Evolutionary conservation across 2,329 filamentous ascomycete species (phyloP), one percentile per base, ranked within the genome.

Genomic region (Ceratocystis cubensis): DNA sequence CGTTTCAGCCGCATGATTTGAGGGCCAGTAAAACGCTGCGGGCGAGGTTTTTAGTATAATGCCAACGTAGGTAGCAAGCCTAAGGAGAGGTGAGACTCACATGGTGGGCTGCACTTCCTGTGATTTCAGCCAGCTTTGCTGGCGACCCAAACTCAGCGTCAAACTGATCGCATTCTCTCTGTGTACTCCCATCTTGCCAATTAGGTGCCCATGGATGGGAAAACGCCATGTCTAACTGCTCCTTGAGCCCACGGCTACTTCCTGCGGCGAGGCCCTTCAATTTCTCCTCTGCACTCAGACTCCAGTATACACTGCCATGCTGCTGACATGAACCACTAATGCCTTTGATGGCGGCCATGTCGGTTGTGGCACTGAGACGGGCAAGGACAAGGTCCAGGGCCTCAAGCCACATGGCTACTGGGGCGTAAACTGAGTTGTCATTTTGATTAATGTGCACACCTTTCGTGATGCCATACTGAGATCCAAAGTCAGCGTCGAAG

Each of bases 231-330:
- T 78, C 76, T 30, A 97, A 78, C 77, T 96, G 91, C 68, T 88
- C 85, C 63, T 88, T 81, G 61, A 97, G 78, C 0, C 81, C 77
- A 73, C 82, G 83, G 22, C 76, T 76, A 2, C 81, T 73, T 44
- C n/a, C 37, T 4, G 6, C 7, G 70, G 89, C 80, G 56, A 97
- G 77, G 13, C 72, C 77, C 3, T 74, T 77, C 56, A 97, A 81
- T 56, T 88, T 73, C 6, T 75, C 72, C 73, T 89, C 88, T 5
- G 89, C 92, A 66, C 85, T 78, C 57, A 78, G 75, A 67, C 83
- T 88, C 93, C 93, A 97, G 78, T 94, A 97, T 33, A 97, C 91
- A 74, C 93, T 97, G 44, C 94, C 94, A 76, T 97, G 94, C 80
- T 99, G 94, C 82, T 97, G 95, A 65, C 94, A 92, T 17, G 93